Evolutionary conservation across 257 asterid genomes (phyloP), one percentile per base, ranked within the genome.

Genomic region (Dorcoceras hygrometricum): DNA sequence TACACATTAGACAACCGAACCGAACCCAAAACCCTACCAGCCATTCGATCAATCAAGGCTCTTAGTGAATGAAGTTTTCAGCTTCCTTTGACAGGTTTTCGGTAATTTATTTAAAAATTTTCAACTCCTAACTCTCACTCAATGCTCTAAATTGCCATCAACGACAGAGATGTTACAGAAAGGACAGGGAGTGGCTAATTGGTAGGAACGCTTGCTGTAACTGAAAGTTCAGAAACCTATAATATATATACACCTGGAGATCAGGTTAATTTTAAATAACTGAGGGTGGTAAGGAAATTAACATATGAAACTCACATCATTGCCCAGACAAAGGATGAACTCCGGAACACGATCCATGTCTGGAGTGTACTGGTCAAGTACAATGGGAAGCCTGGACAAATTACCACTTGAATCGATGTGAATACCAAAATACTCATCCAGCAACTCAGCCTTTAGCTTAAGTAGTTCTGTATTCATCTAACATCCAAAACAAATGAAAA

Each of bases 261-360:
- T 64, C 65, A 61, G 72, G 26, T 51, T 57, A 32, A 46, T 59
- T 63, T 51, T 51, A n/a, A 43, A 46, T 9, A 66, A 62, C n/a
- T 51, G 57, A 71, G 31, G 55, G 16, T 56, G 67, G 31, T 65
- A 68, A 66, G 11, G 48, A 26, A 73, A 54, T 55, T 18, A 36
- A 59, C 66, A 60, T 46, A 57, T 22, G 60, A 65, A 73, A 84
- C 96, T 85, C 79, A 90, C 99, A 86, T 93, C 99, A 71, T 93
- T 93, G 55, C 99, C 99, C 89, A 93, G 78, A 77, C 90, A 86
- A 77, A 93, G 99, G 73, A 88, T 57, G 77, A 93, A 82, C 69
- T 93, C 99, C 31, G 99, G 99, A 62, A 88, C 86, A 70, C 92
- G 95, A 75, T 90, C 99, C 96, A 88, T 88, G 78, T 93, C 97